Base-by-base conservation (phyloP, 805 yeast species). In the Ascoidea tarda region DNA sequence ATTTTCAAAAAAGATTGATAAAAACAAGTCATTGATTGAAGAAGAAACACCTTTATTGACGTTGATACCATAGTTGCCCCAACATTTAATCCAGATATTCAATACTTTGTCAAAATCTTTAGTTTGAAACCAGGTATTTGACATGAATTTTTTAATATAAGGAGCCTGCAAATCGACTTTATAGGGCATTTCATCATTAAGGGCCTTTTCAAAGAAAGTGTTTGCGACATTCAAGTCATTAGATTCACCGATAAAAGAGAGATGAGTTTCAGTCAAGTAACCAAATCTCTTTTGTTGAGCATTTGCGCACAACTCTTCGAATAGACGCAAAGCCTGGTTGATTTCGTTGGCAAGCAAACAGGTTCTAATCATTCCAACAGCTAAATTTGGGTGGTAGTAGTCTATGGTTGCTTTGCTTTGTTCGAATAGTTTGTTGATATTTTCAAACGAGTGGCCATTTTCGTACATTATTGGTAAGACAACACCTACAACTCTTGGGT, bases 211-310 rank as follows among this genome's bases (percentile, higher is more conserved):
- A 64, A 83, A 86, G 60, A 87, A 87, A 46, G 79, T 76, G 61
- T 78, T 79, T 5, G 95, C 87, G 49, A 87, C 81, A 47, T 71
- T 71, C 52, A 84, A 72, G 62, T 87, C 89, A 62, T 77, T 78
- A 65, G 88, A 83, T 58, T 78, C 79, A 48, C 95, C 93, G 62
- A 87, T 82, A 60, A 87, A 87, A 3, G 83, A 74, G 55, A 85
- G 72, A 69, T 87, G 95, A 49, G 87, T 82, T 66, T 83, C 86
- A 42, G 84, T 76, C 65, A 84, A 69, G 38, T 82, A 75, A 51
- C 80, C 73, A 60, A 71, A 68, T 65, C 69, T 71, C 46, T 55
- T 52, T 47, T 64, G 68, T 49, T 78, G 78, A 48, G 77, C 73
- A 48, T 72, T 72, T 47, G 73, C 71, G 58, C 84, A 78, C 55